Conservation (phyloP, 2,329 filamentous ascomycete genomes). For the Tetracladium maxilliforme region DNA sequence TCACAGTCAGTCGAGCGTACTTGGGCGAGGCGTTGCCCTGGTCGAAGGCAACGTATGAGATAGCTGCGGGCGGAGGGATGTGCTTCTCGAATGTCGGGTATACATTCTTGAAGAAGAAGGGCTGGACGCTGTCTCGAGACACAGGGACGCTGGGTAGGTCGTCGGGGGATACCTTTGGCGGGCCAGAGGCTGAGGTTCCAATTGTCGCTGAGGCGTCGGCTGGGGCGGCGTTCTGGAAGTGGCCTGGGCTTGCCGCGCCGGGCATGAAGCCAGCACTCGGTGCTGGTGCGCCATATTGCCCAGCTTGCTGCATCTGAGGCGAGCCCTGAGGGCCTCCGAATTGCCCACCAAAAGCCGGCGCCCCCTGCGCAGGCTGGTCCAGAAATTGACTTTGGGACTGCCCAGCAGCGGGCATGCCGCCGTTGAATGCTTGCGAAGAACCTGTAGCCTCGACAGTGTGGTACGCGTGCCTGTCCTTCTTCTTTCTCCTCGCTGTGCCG, state of each 20-base stretch:
- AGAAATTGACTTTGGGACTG: slow-evolving; percentile 41
- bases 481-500: slow-evolving; percentile 47
- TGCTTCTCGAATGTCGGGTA: slow-evolving; percentile 95
- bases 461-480: slow-evolving; percentile 90
- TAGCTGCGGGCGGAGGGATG: slow-evolving; percentile 72
- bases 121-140: slow-evolving; percentile 68
- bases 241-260: slow-evolving; percentile 21
- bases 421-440: slow-evolving; percentile 55
- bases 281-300: too few species aligned
- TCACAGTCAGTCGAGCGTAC: slow-evolving; percentile 79
- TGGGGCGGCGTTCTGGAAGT: slow-evolving; percentile 19
- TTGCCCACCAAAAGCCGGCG: slow-evolving; percentile 25
- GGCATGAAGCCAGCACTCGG: slow-evolving; percentile 36
- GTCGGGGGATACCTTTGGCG: slow-evolving; percentile 78
- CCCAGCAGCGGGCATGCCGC: slow-evolving; percentile 43
- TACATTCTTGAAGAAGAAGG: slow-evolving; percentile 72
- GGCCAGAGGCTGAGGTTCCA: slow-evolving; percentile 49
- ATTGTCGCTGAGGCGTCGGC: slow-evolving; percentile 29
- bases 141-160: slow-evolving; percentile 84
- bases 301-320: slow-evolving; percentile 39
- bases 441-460: slow-evolving; percentile 67
- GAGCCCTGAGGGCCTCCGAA: slow-evolving; percentile 28
- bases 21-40: slow-evolving; percentile 96
- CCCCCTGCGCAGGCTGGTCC: slow-evolving; percentile 32
- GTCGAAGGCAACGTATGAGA: slow-evolving; percentile 87